A percentile compares a stretch with the other conserved stretches of the same genome.
Conservation (phyloP, 2,329 filamentous ascomycete genomes). For the Aureobasidium namibiae region DNA sequence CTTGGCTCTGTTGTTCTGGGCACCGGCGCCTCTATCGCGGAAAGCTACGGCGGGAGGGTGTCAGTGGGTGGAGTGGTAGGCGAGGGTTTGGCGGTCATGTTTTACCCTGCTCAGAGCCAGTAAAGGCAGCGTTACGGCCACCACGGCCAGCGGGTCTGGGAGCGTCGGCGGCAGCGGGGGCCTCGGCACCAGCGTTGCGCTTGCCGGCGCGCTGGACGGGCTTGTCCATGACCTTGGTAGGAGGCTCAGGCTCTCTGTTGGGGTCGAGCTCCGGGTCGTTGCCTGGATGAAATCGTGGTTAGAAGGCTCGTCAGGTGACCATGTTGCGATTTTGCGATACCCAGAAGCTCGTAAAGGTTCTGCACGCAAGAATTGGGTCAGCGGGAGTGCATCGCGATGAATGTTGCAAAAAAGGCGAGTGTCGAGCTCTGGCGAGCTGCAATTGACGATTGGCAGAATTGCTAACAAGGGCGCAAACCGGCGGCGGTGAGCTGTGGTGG, state of each 20-base stretch:
- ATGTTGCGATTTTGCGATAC: conserved; percentile 45
- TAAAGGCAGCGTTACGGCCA: conserved; percentile 49
- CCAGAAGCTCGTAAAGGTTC: conserved; percentile 98
- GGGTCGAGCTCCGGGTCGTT: conserved; percentile 63
- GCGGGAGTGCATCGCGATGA: not conserved
- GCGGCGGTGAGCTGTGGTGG: not conserved
- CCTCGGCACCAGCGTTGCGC: conserved; percentile 75
- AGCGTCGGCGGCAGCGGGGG: conserved; percentile 43
- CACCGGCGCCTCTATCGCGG: conserved; percentile 78
- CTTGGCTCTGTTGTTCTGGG: conserved; percentile 73
- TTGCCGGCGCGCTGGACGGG: conserved; percentile 67
- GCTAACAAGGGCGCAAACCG: not conserved
- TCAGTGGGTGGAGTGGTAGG: not conserved
- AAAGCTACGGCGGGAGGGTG: conserved; percentile 53
- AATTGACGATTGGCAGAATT: not conserved
- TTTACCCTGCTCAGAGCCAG: conserved; percentile 83
- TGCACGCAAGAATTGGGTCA: conserved; percentile 33
- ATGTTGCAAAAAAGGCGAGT: not conserved
- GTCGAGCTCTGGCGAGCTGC: not conserved
- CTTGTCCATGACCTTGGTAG: conserved; percentile 86
- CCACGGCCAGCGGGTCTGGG: conserved; percentile 36
- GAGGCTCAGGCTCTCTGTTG: conserved; percentile 62
- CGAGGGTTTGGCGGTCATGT: conserved; percentile 20
- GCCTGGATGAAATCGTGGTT: conserved; percentile 37
- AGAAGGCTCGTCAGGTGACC: conserved; percentile 11